Conservation (phyloP, 2,329 filamentous ascomycete genomes). For the Sporothrix protearum region DNA sequence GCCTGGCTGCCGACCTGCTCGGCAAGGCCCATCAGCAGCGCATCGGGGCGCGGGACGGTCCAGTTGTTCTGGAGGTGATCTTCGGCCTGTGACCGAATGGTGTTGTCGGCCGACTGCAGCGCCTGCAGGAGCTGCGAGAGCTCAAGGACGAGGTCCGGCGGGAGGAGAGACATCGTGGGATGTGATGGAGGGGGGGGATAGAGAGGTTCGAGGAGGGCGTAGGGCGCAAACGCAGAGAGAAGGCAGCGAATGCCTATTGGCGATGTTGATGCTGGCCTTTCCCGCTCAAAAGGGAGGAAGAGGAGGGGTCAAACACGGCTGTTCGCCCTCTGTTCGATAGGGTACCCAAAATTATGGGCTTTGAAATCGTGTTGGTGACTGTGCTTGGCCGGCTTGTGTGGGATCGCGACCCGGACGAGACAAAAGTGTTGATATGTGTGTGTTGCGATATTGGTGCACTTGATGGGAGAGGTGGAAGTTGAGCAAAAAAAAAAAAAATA, state of each 20-base stretch:
- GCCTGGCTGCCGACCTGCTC: slow-evolving; percentile 83
- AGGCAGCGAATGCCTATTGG: slow-evolving; percentile 15
- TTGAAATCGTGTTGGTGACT: neutral
- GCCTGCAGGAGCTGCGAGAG: slow-evolving; percentile 82
- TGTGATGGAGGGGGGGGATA: slow-evolving; percentile 12
- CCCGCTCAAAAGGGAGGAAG: slow-evolving; percentile 1
- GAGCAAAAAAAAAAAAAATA: slow-evolving; percentile 19
- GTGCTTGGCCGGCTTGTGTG: neutral
- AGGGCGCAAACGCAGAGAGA: slow-evolving; percentile 13
- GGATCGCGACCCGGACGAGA: slow-evolving; percentile 5
- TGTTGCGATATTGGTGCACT: neutral
- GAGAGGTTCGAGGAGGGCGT: slow-evolving; percentile 10
- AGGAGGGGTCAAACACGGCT: slow-evolving; percentile 4
- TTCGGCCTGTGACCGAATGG: slow-evolving; percentile 78
- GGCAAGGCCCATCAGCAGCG: slow-evolving; percentile 87
- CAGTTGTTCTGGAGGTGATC: slow-evolving; percentile 88
- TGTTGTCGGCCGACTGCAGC: slow-evolving; percentile 86
- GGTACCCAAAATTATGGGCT: neutral
- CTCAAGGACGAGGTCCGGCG: slow-evolving; percentile 77
- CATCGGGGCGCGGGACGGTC: slow-evolving; percentile 75
- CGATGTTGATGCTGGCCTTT: neutral
- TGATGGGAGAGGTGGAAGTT: neutral
- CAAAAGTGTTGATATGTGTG: neutral
- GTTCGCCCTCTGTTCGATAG: neutral
- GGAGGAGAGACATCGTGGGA: slow-evolving; percentile 72